These are phyloP conservation scores for Ogataea zsoltii DNA, from an alignment of 805 yeast species.

Conservation along the genomic window DNA sequence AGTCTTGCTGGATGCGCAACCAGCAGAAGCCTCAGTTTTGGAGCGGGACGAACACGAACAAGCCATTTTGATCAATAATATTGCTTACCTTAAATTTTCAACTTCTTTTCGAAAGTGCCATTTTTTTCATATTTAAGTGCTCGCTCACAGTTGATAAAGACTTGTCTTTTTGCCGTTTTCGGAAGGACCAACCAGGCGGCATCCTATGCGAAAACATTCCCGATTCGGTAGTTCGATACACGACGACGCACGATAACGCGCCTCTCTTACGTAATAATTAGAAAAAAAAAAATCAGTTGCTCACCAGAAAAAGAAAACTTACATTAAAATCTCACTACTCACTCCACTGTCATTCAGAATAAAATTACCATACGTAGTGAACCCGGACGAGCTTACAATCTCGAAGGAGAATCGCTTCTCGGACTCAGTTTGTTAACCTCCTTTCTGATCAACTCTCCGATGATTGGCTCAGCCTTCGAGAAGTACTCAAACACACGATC, in stretches of 20 bases:
- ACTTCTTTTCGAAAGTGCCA: neutral
- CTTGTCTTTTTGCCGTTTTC: slow-evolving; percentile 1
- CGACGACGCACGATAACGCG: neutral
- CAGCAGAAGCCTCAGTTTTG: neutral
- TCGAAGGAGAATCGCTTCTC: slow-evolving; percentile 37
- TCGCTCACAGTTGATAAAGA: neutral
- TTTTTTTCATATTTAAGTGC: neutral
- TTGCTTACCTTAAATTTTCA: neutral
- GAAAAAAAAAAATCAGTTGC: neutral
- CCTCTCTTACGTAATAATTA: neutral
- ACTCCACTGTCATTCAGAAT: neutral
- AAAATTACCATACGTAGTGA: neutral
- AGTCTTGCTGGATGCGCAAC: slow-evolving; percentile 4
- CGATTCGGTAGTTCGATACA: slow-evolving; percentile 10
- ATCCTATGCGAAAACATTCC: slow-evolving; percentile 12
- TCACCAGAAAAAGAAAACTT: too few species aligned
- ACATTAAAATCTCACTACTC: neutral
- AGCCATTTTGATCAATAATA: slow-evolving; percentile 19
- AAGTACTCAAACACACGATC: slow-evolving; percentile 79
- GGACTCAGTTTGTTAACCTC: slow-evolving; percentile 57
- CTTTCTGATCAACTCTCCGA: slow-evolving; percentile 67
- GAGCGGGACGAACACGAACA: slow-evolving; percentile 23
- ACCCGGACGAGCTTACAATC: slow-evolving; percentile 18
- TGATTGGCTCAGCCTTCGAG: slow-evolving; percentile 63
- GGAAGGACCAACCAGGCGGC: slow-evolving; percentile 15